Conservation (phyloP, 2,329 filamentous ascomycete genomes). For the Alternaria arbusti region DNA sequence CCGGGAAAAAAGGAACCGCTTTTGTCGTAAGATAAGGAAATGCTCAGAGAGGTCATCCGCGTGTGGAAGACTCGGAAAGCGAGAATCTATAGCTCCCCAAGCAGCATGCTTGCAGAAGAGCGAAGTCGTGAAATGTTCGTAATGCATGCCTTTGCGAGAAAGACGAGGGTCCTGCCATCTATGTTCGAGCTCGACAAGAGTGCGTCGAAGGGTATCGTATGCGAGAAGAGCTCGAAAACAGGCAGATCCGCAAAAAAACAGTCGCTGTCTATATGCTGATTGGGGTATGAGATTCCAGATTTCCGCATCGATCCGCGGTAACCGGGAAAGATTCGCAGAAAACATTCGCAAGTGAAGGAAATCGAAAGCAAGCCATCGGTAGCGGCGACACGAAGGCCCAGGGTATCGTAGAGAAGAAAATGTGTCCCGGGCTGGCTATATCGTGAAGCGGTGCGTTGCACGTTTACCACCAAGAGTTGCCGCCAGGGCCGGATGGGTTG, state of each 20-base stretch:
- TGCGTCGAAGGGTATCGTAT: constrained; percentile 48
- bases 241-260: constrained; percentile 53
- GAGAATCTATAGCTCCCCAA: constrained; percentile 51
- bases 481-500: constrained; percentile 69
- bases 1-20: constrained; percentile 49
- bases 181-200: constrained; percentile 46
- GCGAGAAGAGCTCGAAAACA: constrained; percentile 49
- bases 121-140: constrained; percentile 50
- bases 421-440: constrained; percentile 36
- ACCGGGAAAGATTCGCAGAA: constrained; percentile 44
- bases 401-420: constrained; percentile 29
- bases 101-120: constrained; percentile 49
- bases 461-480: constrained; percentile 72
- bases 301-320: constrained; percentile 45
- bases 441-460: constrained; percentile 23
- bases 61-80: constrained; percentile 48
- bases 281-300: constrained; percentile 55
- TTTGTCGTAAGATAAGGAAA: constrained; percentile 41
- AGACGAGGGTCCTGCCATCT: constrained; percentile 45
- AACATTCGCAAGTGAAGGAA: constrained; percentile 38
- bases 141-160: constrained; percentile 43
- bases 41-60: constrained; percentile 40
- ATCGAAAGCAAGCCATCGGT: constrained; percentile 28
- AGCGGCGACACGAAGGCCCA: constrained; percentile 29
- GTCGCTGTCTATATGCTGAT: constrained; percentile 60